These are phyloP conservation scores for Dendryphion nanum DNA, from an alignment of 2,329 filamentous ascomycete genomes.

Conservation along the genomic window DNA sequence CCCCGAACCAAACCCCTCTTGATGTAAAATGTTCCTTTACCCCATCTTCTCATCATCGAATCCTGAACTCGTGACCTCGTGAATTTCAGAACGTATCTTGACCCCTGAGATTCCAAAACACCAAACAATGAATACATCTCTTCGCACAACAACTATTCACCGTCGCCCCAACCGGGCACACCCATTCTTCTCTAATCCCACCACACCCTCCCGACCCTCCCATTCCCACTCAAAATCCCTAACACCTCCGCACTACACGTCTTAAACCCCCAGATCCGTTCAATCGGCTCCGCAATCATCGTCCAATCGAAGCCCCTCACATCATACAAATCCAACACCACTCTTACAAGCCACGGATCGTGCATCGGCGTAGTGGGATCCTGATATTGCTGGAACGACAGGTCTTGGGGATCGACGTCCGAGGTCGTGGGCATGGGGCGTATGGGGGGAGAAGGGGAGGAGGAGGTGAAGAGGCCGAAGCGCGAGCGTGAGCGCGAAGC, in stretches of 20 bases:
- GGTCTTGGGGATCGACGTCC: slow-evolving; percentile 3
- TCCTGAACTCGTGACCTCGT: no score
- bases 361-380: slow-evolving; percentile 27
- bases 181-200: slow-evolving; percentile 36
- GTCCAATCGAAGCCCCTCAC: slow-evolving; percentile 36
- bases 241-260: slow-evolving; percentile 36
- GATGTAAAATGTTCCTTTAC: no score
- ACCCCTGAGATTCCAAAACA: no score
- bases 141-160: no score
- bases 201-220: slow-evolving; percentile 32
- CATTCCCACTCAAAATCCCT: slow-evolving; percentile 34
- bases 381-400: slow-evolving; percentile 22
- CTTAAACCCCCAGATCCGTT: slow-evolving; percentile 31
- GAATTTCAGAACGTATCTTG: no score
- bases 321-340: slow-evolving; percentile 38
- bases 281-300: slow-evolving; percentile 34
- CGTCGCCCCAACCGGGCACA: no score
- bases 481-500: slow-evolving; percentile 14
- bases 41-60: no score
- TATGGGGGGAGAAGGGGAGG: slow-evolving; percentile 4
- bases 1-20: background rate
- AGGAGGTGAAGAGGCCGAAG: slow-evolving; percentile 3
- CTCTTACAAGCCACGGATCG: slow-evolving; percentile 36
- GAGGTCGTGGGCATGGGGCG: background rate
- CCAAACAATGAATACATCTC: no score